Evolutionary conservation across 1,139 yeast species (phyloP).

Genomic region (Pichia sp.): DNA sequence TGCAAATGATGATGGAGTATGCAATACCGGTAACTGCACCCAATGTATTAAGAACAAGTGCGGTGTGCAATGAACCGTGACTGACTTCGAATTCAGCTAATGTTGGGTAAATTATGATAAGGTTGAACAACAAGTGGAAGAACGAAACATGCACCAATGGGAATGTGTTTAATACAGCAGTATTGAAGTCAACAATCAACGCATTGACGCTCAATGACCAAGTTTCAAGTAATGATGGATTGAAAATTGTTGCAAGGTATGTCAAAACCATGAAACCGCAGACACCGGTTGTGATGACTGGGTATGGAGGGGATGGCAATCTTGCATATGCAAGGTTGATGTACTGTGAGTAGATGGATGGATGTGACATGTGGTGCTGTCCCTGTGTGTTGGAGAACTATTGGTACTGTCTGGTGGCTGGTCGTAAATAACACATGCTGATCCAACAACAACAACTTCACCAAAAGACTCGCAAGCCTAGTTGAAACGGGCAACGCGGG

Average conservation of each 20-base stretch:
- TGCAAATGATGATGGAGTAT: slow-evolving; percentile 56
- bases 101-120: slow-evolving; percentile 58
- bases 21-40: slow-evolving; percentile 72
- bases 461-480: background rate
- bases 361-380: background rate
- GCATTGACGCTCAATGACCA: slow-evolving; percentile 47
- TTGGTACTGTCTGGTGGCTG: background rate
- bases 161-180: slow-evolving; percentile 70
- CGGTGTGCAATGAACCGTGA: slow-evolving; percentile 89
- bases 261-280: slow-evolving; percentile 48
- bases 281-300: slow-evolving; percentile 20
- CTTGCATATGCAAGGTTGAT: background rate
- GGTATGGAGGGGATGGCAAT: slow-evolving; percentile 10
- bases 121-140: slow-evolving; percentile 63
- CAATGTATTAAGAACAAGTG: slow-evolving; percentile 70
- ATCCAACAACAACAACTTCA: too few relatives aligned
- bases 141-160: slow-evolving; percentile 65
- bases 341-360: slow-evolving; percentile 2
- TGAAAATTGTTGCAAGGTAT: slow-evolving; percentile 35
- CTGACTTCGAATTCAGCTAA: slow-evolving; percentile 66
- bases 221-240: slow-evolving; percentile 33
- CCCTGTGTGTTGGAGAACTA: too few relatives aligned
- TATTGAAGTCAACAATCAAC: slow-evolving; percentile 54
- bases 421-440: too few relatives aligned
- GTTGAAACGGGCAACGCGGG: slow-evolving; percentile 9